phyloP scores from a whole-genome alignment of 495 filamentous ascomycete species.

The Chaetomium cochliodes region DNA sequence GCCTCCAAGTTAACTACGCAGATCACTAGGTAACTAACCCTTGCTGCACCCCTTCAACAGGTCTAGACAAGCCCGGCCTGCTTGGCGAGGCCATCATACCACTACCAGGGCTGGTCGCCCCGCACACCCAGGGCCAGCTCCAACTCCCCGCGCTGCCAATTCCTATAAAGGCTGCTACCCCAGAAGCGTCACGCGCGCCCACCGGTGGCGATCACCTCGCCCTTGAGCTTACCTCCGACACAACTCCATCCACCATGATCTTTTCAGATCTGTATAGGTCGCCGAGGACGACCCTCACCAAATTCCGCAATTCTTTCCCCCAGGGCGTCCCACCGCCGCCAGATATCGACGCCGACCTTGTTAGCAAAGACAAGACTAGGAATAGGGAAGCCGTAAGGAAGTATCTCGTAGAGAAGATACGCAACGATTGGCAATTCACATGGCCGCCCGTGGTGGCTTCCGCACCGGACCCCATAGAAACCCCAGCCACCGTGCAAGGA shows the following conservation, averaged over 20 bases:
- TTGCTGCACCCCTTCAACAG: conserved; percentile 14
- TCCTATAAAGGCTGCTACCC: conserved; percentile 30
- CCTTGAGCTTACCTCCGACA: conserved; percentile 1
- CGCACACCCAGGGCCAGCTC: conserved; percentile 27
- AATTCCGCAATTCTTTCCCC: conserved; percentile 40
- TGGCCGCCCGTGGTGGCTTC: conserved; percentile 38
- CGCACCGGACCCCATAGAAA: neutral
- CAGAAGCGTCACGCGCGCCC: conserved; percentile 24
- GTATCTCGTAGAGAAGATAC: conserved; percentile 53
- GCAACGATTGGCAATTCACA: conserved; percentile 57
- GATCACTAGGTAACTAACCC: conserved; percentile 33
- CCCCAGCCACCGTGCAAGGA: neutral
- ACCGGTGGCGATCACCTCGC: conserved; percentile 26
- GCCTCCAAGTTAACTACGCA: conserved; percentile 29
- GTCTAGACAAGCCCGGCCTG: conserved; percentile 21
- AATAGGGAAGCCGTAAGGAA: conserved; percentile 55
- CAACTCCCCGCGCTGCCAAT: conserved; percentile 20
- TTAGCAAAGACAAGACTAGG: conserved; percentile 54
- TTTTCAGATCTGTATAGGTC: conserved; percentile 43
- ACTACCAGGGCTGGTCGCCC: conserved; percentile 30
- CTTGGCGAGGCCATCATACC: conserved; percentile 35
- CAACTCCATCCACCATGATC: conserved; percentile 34
- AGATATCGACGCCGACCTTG: conserved; percentile 53
- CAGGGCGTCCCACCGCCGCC: conserved; percentile 26
- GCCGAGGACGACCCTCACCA: conserved; percentile 41